Percentiles rank a stretch among this genome's conserved stretches.
These are phyloP conservation scores for Gossypium sturtianum DNA, from an alignment of 345 rosid genomes.

Conservation along the genomic window DNA sequence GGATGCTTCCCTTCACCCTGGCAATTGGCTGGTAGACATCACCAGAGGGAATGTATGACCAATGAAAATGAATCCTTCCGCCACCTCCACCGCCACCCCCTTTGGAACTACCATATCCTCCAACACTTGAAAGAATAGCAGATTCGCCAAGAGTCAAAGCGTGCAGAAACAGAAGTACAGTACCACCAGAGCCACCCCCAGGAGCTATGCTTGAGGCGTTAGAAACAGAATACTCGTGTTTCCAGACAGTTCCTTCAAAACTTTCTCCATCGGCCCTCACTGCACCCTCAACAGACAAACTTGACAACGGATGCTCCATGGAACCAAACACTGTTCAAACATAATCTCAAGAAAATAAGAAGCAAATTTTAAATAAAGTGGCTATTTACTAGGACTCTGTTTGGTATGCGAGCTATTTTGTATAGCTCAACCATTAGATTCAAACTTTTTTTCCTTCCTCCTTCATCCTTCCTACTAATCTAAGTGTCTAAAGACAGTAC, in stretches of 20 bases:
- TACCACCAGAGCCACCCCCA: constrained; percentile 99
- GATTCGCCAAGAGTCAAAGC: constrained; percentile 47
- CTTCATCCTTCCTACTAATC: not conserved
- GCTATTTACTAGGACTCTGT: not conserved
- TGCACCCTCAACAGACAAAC: constrained; percentile 66
- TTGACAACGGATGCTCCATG: constrained; percentile 82
- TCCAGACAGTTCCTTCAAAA: constrained; percentile 27
- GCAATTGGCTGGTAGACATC: constrained; percentile 98
- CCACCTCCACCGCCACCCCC: constrained; percentile 98
- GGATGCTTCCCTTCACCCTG: constrained; percentile 63
- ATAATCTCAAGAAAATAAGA: constrained; percentile 15
- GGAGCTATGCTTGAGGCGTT: constrained; percentile 42
- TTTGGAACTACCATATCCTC: constrained; percentile 71
- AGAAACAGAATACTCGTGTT: constrained; percentile 18
- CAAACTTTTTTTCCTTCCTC: not conserved
- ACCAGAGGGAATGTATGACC: constrained; percentile 93
- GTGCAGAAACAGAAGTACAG: constrained; percentile 68
- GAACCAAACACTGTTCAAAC: constrained; percentile 83
- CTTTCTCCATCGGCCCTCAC: constrained; percentile 86
- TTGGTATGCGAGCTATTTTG: not conserved
- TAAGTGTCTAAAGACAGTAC: not conserved
- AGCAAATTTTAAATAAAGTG: not conserved
- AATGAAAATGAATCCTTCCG: constrained; percentile 98
- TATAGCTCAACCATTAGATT: not conserved
- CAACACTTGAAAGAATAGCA: constrained; percentile 79